Base-by-base conservation (phyloP, 73 alveolate genomes). In the Paramecium caudatum region DNA sequence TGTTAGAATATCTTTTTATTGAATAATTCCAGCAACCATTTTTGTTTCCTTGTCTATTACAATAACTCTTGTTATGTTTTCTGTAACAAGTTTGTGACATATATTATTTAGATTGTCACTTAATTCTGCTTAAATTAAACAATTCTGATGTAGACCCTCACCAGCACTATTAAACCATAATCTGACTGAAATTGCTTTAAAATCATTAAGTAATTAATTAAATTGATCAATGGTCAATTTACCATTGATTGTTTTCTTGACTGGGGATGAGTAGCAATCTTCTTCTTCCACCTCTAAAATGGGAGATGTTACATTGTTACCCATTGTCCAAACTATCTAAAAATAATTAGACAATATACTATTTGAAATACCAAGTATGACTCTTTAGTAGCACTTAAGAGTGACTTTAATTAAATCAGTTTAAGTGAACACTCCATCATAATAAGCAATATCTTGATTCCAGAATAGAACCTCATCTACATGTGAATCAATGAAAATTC, bases 401-500 rank as follows among this genome's bases (percentile, higher is more conserved):
- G 55, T 43, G 3, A 47, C 33, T 13, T 74, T 74, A 7, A 74
- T 74, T 13, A 74, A 27, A 43, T 74, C 88, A 5, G 88, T 74
- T n/a, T 37, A 37, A 1, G 88, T 74, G 43, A 74, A 74, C 21
- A 74, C 88, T 8, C 88, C 88, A 39, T 74, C 88, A 19, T 74
- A 74, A 39, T 74, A 39, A 21, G 70, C 88, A 2, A 45, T 39
- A 45, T 74, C 88, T 43, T 30, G 69, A 74, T 74, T 74, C 88
- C 88, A 74, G 19, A 74, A 74, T 43, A 74, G 32, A 10, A 74
- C 88, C 10, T 74, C 88, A 43, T 74, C 88, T 41, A 74, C 33
- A 37, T 74, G 88, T 10, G 43, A 12, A 12, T 74, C 88, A 27
- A 74, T 41, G 32, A 74, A 74, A n/a, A 74, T 39, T 45, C 55